phyloP scores from a whole-genome alignment of 192 early-diverging fungal species.

The Rhizophlyctis rosea region DNA sequence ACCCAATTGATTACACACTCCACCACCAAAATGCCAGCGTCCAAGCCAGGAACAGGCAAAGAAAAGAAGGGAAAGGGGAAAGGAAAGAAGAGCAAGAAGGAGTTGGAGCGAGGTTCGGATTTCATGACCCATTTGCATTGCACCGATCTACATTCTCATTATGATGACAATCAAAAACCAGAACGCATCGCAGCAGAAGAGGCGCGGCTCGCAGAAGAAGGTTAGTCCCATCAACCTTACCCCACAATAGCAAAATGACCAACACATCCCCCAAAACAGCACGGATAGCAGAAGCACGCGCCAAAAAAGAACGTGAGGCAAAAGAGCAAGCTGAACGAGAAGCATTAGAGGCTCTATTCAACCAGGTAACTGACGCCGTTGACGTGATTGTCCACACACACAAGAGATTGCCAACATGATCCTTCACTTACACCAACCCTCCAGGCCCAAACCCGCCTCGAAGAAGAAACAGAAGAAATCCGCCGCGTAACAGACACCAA shows the following conservation, averaged over 20 bases:
- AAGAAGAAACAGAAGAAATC: slow-evolving; percentile 30
- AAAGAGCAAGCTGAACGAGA: slow-evolving; percentile 36
- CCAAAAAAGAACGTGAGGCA: slow-evolving; percentile 40
- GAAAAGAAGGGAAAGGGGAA: slow-evolving; percentile 21
- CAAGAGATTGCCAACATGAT: too few relatives aligned
- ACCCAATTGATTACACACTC: too few relatives aligned
- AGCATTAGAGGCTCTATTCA: slow-evolving; percentile 41
- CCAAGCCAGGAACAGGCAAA: not conserved
- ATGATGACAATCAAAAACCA: not conserved
- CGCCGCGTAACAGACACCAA: slow-evolving; percentile 10
- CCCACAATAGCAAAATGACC: not conserved
- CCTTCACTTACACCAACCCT: not conserved
- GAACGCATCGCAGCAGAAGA: slow-evolving; percentile 35
- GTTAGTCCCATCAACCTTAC: not conserved
- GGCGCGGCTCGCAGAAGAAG: slow-evolving; percentile 35
- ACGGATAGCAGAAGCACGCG: slow-evolving; percentile 31
- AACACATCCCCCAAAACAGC: slow-evolving; percentile 4
- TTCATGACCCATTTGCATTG: not conserved
- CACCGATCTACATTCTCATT: too few relatives aligned
- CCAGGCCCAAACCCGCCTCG: slow-evolving; percentile 37
- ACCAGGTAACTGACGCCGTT: slow-evolving; percentile 31
- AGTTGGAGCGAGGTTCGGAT: slow-evolving; percentile 17
- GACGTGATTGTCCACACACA: too few relatives aligned
- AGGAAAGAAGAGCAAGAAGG: slow-evolving; percentile 37
- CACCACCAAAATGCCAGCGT: slow-evolving; percentile 1